These are phyloP conservation scores for Geotrichum ghanense DNA, from an alignment of 805 yeast species.

Conservation along the genomic window DNA sequence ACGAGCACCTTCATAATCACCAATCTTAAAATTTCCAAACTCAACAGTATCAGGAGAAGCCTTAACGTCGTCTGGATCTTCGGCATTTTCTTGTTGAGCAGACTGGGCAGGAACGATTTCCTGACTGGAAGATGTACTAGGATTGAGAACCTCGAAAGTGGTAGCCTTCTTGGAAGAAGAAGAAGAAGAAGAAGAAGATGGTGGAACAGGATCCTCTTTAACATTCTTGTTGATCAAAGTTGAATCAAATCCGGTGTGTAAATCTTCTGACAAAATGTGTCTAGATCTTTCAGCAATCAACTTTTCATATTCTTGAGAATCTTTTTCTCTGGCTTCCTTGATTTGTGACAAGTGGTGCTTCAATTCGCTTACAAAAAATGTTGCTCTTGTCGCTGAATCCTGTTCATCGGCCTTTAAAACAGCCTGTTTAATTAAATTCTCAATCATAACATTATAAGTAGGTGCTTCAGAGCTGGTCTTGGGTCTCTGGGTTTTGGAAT, in stretches of 20 bases:
- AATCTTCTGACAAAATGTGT: slow-evolving; percentile 82
- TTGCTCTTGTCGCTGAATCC: slow-evolving; percentile 19
- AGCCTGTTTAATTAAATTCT: slow-evolving; percentile 73
- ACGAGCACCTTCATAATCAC: slow-evolving; percentile 39
- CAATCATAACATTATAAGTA: slow-evolving; percentile 85
- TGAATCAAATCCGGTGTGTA: slow-evolving; percentile 84
- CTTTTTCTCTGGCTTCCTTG: slow-evolving; percentile 50
- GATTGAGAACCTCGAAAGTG: slow-evolving; percentile 27
- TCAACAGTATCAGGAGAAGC: slow-evolving; percentile 52
- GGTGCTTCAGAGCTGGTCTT: slow-evolving; percentile 20
- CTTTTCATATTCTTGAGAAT: slow-evolving; percentile 52
- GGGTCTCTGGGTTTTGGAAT: slow-evolving; percentile 4
- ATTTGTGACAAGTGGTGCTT: slow-evolving; percentile 60
- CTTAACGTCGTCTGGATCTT: slow-evolving; percentile 16
- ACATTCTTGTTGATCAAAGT: slow-evolving; percentile 61
- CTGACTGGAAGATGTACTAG: slow-evolving; percentile 9
- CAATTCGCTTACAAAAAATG: slow-evolving; percentile 25
- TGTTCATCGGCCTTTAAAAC: slow-evolving; percentile 44
- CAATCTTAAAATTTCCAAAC: slow-evolving; percentile 47
- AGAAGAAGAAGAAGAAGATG: slow-evolving; percentile 13
- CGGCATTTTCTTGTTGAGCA: slow-evolving; percentile 6
- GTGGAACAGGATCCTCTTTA: not conserved
- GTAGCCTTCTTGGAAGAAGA: slow-evolving; percentile 14
- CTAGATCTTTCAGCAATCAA: slow-evolving; percentile 58
- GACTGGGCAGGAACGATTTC: slow-evolving; percentile 5